Conservation (phyloP, 495 filamentous ascomycete genomes). For the Annulohypoxylon maeteangense region DNA sequence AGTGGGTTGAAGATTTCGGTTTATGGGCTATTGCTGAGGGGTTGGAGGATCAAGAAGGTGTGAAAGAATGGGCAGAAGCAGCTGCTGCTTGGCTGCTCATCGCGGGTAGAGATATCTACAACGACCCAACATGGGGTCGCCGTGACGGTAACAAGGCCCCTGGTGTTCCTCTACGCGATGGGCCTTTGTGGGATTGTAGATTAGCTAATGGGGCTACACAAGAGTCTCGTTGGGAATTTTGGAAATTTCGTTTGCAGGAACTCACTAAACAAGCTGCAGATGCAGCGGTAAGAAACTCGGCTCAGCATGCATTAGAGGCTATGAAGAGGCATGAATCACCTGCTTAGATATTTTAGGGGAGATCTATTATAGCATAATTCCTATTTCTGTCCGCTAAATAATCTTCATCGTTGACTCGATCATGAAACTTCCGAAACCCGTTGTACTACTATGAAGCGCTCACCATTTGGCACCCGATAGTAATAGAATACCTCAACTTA, state of each 20-base stretch:
- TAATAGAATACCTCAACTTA: too few species aligned
- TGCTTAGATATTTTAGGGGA: not conserved
- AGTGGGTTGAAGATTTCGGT: not conserved
- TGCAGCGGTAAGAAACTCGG: not conserved
- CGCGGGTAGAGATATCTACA: not conserved
- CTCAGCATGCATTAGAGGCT: not conserved
- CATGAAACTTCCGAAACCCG: too few species aligned
- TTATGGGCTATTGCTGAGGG: not conserved
- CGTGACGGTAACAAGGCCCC: not conserved
- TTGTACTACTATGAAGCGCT: too few species aligned
- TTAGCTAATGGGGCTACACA: not conserved
- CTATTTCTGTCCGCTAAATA: not conserved
- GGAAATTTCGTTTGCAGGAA: not conserved
- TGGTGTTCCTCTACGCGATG: not conserved
- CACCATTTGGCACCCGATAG: not conserved
- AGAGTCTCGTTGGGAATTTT: not conserved
- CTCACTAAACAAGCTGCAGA: not conserved
- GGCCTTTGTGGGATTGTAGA: not conserved
- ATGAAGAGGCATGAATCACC: not conserved
- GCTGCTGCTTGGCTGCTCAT: not conserved
- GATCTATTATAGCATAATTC: not conserved
- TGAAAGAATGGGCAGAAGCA: not conserved
- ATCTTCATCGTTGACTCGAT: not conserved
- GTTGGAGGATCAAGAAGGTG: not conserved
- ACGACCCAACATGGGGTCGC: not conserved